Conservation (phyloP, 805 yeast species). For the Pichia sporocuriosa region DNA sequence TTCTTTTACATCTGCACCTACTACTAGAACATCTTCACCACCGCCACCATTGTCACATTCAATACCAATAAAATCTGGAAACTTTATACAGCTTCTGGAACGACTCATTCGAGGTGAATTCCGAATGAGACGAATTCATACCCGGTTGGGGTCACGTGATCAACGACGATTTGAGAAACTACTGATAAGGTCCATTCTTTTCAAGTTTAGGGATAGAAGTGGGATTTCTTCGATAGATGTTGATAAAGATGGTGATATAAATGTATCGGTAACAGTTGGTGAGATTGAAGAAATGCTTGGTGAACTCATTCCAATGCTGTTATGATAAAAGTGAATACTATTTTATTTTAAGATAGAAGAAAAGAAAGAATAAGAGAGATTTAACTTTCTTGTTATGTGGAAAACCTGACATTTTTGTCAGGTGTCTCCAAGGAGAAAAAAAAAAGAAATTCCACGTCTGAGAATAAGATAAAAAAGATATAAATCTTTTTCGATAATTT, state of each 20-base stretch:
- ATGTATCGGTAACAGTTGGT: neutral
- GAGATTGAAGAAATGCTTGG: neutral
- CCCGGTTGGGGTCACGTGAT: neutral
- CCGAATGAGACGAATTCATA: conserved; percentile 3
- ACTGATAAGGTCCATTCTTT: neutral
- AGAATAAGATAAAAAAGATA: no score
- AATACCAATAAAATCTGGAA: neutral
- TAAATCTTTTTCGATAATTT: no score
- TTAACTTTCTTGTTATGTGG: no score
- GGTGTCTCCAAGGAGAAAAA: no score
- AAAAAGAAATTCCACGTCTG: no score
- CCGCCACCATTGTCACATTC: neutral
- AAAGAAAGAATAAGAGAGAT: no score
- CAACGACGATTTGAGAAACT: conserved; percentile 1
- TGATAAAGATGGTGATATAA: neutral
- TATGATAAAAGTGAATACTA: no score
- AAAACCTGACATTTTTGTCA: no score
- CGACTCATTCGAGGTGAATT: conserved; percentile 2
- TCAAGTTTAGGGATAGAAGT: neutral
- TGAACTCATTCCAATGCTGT: neutral
- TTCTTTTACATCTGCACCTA: neutral
- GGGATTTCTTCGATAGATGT: neutral
- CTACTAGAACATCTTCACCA: neutral
- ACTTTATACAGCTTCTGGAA: neutral
- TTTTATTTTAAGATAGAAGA: no score